Conservation (phyloP, 192 early-diverging fungal species). For the Linderina pennispora region DNA sequence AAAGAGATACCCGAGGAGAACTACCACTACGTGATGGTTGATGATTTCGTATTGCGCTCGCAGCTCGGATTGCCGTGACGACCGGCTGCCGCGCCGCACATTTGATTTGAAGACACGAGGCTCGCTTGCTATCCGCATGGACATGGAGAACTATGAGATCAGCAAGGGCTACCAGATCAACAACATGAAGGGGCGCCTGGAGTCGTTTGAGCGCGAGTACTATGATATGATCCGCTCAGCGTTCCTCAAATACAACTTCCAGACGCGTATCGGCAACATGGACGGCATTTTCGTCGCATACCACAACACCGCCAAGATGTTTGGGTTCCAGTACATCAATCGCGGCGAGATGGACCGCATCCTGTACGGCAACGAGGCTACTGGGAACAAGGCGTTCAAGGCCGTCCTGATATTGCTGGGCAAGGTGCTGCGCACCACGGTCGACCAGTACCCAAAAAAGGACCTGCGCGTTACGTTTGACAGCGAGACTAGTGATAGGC, state of each 20-base stretch:
- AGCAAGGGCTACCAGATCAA: slow-evolving; percentile 64
- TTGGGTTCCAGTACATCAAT: slow-evolving; percentile 93
- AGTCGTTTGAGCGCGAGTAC: slow-evolving; percentile 89
- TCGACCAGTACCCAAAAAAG: slow-evolving; percentile 52
- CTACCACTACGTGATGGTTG: slow-evolving; percentile 63
- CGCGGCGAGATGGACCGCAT: slow-evolving; percentile 75
- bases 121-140: slow-evolving; percentile 73
- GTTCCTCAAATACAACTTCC: slow-evolving; percentile 84
- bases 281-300: slow-evolving; percentile 90
- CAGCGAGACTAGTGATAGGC: slow-evolving; percentile 1
- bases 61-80: slow-evolving; percentile 85
- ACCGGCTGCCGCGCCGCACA: slow-evolving; percentile 63
- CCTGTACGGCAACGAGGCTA: slow-evolving; percentile 63
- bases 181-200: slow-evolving; percentile 55
- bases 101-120: slow-evolving; percentile 95
- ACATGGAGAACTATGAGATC: slow-evolving; percentile 66
- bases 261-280: slow-evolving; percentile 92
- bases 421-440: slow-evolving; percentile 55
- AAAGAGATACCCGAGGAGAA: slow-evolving; percentile 53
- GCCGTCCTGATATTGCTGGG: slow-evolving; percentile 57
- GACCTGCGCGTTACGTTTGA: slow-evolving; percentile 57
- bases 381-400: slow-evolving; percentile 68
- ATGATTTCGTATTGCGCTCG: slow-evolving; percentile 74
- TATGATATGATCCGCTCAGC: slow-evolving; percentile 91
- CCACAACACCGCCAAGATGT: slow-evolving; percentile 84